These are phyloP conservation scores for Eremochloa ophiuroides DNA, from an alignment of 176 grass and related monocot genomes.

Conservation along the genomic window DNA sequence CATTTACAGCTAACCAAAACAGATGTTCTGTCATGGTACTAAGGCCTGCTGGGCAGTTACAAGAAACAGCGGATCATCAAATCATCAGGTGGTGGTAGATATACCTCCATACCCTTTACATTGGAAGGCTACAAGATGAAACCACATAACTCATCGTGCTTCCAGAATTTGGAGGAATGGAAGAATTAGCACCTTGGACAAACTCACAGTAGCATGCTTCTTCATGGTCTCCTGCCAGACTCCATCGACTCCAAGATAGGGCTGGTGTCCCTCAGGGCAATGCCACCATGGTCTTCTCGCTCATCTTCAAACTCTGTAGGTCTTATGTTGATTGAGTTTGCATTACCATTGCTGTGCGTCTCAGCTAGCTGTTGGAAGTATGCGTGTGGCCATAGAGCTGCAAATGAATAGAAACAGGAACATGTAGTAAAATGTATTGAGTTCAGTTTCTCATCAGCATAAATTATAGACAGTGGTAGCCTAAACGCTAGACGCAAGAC, in stretches of 20 bases:
- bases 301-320: conserved; percentile 21
- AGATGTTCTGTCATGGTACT: not conserved
- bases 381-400: conserved; percentile 54
- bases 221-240: conserved; percentile 37
- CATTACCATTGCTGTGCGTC: conserved; percentile 13
- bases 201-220: not conserved
- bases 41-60: not conserved
- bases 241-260: conserved; percentile 35
- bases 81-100: not conserved
- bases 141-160: not conserved
- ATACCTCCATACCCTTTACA: not conserved
- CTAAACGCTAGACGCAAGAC: too few relatives aligned
- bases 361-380: conserved; percentile 50
- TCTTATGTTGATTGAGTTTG: conserved; percentile 7
- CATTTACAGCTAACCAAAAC: conserved; percentile 4
- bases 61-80: not conserved
- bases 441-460: not conserved
- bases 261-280: conserved; percentile 22
- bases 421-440: not conserved
- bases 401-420: conserved; percentile 13
- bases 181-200: not conserved
- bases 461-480: too few relatives aligned
- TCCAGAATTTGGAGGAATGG: not conserved
- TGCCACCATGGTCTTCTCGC: not conserved
- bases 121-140: not conserved